A percentile compares a stretch with the other conserved stretches of the same genome.
phyloP scores from a whole-genome alignment of 2,329 filamentous ascomycete genomes.

The Lizonia empirigonia region DNA sequence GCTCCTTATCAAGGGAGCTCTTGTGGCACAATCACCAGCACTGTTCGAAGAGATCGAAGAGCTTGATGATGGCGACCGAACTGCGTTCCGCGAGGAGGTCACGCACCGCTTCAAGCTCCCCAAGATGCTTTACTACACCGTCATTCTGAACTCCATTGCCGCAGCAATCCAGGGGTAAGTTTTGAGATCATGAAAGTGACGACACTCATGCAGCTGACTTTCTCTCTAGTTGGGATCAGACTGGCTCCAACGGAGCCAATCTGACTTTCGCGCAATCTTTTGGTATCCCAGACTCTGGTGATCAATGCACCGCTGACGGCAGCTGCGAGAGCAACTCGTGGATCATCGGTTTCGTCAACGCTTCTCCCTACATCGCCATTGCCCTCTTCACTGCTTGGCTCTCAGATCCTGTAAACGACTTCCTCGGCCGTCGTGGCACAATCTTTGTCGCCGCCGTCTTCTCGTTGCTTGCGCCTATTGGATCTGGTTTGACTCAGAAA shows the following conservation, averaged over 20 bases:
- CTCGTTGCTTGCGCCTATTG: conserved; percentile 44
- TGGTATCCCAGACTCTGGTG: conserved; percentile 36
- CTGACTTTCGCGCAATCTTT: conserved; percentile 60
- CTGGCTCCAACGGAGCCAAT: conserved; percentile 58
- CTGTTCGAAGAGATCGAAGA: conserved; percentile 67
- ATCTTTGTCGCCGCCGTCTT: conserved; percentile 45
- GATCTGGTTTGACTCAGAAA: conserved; percentile 42
- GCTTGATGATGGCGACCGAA: conserved; percentile 66
- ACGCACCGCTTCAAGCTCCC: conserved; percentile 67
- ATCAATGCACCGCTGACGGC: conserved; percentile 27
- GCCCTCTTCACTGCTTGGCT: conserved; percentile 36
- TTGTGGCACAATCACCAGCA: conserved; percentile 72
- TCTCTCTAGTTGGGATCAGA: conserved; percentile 64
- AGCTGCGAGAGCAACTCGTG: conserved; percentile 41
- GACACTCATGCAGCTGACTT: conserved; percentile 64
- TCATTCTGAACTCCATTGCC: conserved; percentile 70
- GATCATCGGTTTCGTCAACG: conserved; percentile 44
- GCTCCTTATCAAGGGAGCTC: conserved; percentile 62
- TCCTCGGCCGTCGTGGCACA: conserved; percentile 40
- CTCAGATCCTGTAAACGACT: conserved; percentile 39
- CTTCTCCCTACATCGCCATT: conserved; percentile 41
- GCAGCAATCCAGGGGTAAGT: conserved; percentile 62
- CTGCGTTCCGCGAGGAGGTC: conserved; percentile 64
- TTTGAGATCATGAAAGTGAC: neutral
- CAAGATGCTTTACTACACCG: conserved; percentile 66